These are phyloP conservation scores for Eragrostis nindensis DNA, from an alignment of 176 grass and related monocot genomes.

Conservation along the genomic window DNA sequence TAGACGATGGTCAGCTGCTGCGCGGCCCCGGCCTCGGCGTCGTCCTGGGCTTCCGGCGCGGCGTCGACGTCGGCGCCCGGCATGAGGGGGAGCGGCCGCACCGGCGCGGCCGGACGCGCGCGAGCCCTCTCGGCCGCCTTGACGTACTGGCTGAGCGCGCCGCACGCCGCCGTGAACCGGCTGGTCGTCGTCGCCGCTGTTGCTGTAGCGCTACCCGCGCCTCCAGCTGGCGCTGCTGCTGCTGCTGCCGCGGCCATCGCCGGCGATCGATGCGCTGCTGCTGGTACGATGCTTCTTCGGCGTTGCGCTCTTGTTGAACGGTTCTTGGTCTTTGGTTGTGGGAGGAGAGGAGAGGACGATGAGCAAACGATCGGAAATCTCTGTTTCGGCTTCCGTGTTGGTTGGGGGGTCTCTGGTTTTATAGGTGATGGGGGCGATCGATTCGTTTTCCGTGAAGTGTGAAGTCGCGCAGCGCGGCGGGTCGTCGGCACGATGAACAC, in stretches of 20 bases:
- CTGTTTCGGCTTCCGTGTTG: background rate
- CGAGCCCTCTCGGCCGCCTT: conserved; percentile 44
- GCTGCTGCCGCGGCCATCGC: background rate
- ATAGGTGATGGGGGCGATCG: background rate
- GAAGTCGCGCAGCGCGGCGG: background rate
- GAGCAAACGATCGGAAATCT: background rate
- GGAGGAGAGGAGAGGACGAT: too few species aligned
- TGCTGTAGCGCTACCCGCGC: background rate
- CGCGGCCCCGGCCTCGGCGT: background rate
- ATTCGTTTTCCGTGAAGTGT: background rate
- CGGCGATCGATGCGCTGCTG: background rate
- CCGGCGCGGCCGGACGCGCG: background rate
- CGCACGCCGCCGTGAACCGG: conserved; percentile 56
- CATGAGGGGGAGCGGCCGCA: conserved; percentile 22
- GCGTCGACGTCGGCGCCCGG: conserved; percentile 12
- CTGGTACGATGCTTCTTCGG: too few species aligned
- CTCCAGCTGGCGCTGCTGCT: background rate
- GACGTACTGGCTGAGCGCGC: conserved; percentile 55
- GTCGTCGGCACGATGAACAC: conserved; percentile 34
- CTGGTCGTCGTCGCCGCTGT: background rate
- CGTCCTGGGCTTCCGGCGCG: background rate
- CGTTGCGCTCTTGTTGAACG: background rate
- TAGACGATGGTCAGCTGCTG: conserved; percentile 68
- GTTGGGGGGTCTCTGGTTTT: background rate
- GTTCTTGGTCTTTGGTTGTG: background rate